A percentile compares a stretch with the other conserved stretches of the same genome.
phyloP scores from a whole-genome alignment of 2,329 filamentous ascomycete species.

The Penicillium sp. region DNA sequence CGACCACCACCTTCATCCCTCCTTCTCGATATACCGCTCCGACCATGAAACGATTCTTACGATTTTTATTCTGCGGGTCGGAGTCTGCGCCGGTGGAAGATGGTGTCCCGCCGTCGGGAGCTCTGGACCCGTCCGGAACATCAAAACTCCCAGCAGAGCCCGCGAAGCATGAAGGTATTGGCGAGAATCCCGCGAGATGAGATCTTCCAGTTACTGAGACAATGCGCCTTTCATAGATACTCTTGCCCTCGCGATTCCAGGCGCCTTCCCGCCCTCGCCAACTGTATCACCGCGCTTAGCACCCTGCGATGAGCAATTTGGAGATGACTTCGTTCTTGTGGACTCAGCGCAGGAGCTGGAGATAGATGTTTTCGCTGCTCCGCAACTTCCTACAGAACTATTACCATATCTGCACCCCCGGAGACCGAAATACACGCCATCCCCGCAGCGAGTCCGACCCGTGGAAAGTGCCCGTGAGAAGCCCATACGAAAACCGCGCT shows the following conservation, averaged over 20 bases:
- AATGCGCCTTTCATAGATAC: background rate
- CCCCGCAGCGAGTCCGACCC: constrained; percentile 5
- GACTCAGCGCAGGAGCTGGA: constrained; percentile 12
- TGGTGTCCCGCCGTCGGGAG: background rate
- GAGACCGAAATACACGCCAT: constrained; percentile 6
- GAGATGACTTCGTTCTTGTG: constrained; percentile 9
- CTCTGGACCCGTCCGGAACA: background rate
- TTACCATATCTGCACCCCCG: constrained; percentile 20
- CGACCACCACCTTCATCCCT: background rate
- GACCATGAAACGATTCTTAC: constrained; percentile 8
- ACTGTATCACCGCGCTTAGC: constrained; percentile 18
- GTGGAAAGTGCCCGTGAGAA: constrained; percentile 3
- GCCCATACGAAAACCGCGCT: background rate
- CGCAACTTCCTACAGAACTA: constrained; percentile 22
- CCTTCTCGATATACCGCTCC: background rate
- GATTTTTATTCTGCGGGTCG: constrained; percentile 7
- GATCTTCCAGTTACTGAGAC: background rate
- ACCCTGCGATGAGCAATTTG: constrained; percentile 6
- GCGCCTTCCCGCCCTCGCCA: constrained; percentile 22
- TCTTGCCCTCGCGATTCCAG: constrained; percentile 14
- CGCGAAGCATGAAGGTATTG: constrained; percentile 8
- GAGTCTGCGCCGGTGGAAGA: background rate
- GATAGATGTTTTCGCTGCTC: constrained; percentile 9
- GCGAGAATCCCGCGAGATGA: background rate
- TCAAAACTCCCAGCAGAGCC: background rate